Base-by-base conservation (phyloP, 108 stramenopile species). In the Seminavis robusta region DNA sequence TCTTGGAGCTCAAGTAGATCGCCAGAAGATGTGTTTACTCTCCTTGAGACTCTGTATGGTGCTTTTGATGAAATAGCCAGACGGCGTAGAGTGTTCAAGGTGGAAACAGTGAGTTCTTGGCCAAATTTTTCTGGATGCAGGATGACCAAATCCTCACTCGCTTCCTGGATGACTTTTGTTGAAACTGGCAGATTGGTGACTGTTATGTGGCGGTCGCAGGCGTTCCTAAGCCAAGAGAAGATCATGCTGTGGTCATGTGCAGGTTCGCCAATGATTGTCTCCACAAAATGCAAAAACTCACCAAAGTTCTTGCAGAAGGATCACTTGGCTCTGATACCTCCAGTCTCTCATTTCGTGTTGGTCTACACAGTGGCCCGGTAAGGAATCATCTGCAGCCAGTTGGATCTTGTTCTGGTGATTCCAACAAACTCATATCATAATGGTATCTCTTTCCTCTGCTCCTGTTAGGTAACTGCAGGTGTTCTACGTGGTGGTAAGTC, bases 41-140 rank as follows among this genome's bases (percentile, higher is more conserved):
- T 77, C 1, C 67, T 77, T 5, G 76, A 77, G 28, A 46, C 38
- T 7, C 28, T 77, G 10, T 77, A 73, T 48, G 69, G 72, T 65
- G 72, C 67, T 23, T 77, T 77, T 29, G 71, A 76, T 38, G 59
- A 41, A 27, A 33, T 72, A 2, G 75, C 75, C 9, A 21, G 21
- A 21, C 42, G 42, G 6, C 42, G 42, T n/a, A n/a, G n/a, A n/a
- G n/a, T n/a, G n/a, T n/a, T n/a, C n/a, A n/a, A n/a, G n/a, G n/a
- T n/a, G n/a, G n/a, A n/a, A n/a, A n/a, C n/a, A n/a, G n/a, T n/a
- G n/a, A n/a, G n/a, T n/a, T n/a, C n/a, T n/a, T n/a, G n/a, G n/a
- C n/a, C n/a, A n/a, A n/a, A n/a, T n/a, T n/a, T n/a, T n/a, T n/a
- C n/a, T n/a, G n/a, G n/a, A n/a, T n/a, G n/a, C n/a, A n/a, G n/a